These are phyloP conservation scores for Carex parvula DNA, from an alignment of 176 grass and related monocot genomes.

Conservation along the genomic window DNA sequence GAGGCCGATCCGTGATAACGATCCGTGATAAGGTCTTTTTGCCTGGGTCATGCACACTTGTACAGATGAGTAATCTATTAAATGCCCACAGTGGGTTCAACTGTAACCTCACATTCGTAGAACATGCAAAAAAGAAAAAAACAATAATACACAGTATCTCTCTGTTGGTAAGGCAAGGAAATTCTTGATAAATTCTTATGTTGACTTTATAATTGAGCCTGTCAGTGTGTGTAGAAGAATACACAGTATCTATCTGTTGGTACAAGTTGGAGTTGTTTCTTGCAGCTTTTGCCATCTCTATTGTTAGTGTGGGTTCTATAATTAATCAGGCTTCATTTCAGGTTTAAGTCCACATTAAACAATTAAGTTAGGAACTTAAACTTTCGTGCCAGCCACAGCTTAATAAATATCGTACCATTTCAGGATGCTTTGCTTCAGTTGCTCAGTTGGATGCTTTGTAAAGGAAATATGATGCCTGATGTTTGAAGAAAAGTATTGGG, in stretches of 20 bases:
- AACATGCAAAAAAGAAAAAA: background rate
- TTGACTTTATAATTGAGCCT: background rate
- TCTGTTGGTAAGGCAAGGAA: no score
- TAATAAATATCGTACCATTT: background rate
- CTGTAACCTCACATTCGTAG: background rate
- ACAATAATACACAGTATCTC: no score
- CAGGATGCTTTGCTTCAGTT: background rate
- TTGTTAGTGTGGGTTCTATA: background rate
- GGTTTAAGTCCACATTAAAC: background rate
- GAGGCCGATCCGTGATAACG: no score
- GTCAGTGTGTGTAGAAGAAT: background rate
- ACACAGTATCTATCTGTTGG: background rate
- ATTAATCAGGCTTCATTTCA: background rate
- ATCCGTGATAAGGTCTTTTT: background rate
- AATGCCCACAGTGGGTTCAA: background rate
- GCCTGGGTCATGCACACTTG: background rate
- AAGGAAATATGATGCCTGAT: background rate
- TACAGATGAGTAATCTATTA: background rate
- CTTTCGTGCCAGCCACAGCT: background rate
- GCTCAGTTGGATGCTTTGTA: background rate
- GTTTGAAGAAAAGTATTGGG: background rate
- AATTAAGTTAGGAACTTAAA: background rate
- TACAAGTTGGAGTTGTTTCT: background rate
- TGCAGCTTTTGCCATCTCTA: background rate
- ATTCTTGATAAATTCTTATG: background rate